These are phyloP conservation scores for Fusarium sp. DNA, from an alignment of 2,329 filamentous ascomycete genomes.

Conservation along the genomic window DNA sequence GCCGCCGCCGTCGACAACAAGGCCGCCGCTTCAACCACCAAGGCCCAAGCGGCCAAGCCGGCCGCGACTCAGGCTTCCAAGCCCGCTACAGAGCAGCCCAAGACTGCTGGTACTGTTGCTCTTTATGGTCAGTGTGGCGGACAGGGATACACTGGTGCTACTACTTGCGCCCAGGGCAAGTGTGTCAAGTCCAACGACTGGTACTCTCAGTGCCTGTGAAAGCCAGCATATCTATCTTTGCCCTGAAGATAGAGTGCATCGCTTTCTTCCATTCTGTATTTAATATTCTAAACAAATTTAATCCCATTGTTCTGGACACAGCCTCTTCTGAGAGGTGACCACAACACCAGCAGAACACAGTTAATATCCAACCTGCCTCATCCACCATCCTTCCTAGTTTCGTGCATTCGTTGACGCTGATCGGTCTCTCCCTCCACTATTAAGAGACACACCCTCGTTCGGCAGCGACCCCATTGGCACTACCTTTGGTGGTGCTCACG, in stretches of 20 bases:
- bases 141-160: constrained; percentile 3
- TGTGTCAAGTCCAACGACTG: constrained; percentile 7
- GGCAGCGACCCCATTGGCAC: no score
- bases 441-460: no score
- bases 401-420: no score
- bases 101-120: background rate
- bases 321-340: background rate
- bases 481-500: no score
- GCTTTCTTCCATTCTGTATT: background rate
- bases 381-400: no score
- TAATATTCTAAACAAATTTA: background rate
- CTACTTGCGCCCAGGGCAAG: constrained; percentile 7
- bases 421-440: no score
- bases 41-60: background rate
- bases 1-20: background rate
- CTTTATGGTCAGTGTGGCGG: constrained; percentile 6
- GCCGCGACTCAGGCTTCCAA: background rate
- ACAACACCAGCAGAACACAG: background rate
- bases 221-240: background rate
- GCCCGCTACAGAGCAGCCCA: background rate
- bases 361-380: background rate
- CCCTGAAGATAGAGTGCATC: background rate
- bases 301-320: background rate
- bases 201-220: constrained; percentile 2
- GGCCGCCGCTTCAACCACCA: background rate